Conservation (phyloP, 352 stramenopile genomes). For the Pythium diclinum region DNA sequence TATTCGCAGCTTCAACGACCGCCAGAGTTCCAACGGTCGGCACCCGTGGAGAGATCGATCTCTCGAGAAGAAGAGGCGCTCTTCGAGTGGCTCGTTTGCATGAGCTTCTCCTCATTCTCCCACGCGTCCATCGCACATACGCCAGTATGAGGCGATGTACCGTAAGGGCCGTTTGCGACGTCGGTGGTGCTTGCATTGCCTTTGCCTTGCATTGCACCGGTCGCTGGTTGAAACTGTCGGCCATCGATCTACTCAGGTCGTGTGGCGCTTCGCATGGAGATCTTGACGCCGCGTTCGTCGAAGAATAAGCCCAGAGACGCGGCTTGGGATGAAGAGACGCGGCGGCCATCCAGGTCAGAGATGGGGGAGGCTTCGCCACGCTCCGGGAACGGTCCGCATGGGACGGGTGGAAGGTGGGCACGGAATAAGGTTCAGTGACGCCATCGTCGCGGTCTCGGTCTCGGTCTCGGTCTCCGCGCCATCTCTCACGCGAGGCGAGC, state of each 20-base stretch:
- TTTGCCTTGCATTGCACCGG: no score
- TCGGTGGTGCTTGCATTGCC: no score
- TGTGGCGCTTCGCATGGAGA: neutral
- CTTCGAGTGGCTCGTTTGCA: neutral
- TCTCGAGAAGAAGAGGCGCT: neutral
- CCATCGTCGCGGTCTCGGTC: neutral
- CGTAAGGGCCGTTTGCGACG: no score
- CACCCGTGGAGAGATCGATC: no score
- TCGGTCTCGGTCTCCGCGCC: no score
- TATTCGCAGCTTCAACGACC: no score
- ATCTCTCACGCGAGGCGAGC: neutral
- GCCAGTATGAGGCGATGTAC: neutral
- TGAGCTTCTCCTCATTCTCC: neutral
- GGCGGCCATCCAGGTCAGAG: neutral
- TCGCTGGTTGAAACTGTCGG: neutral
- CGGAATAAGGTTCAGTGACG: neutral
- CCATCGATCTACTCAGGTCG: neutral
- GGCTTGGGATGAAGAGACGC: neutral
- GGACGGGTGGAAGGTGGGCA: constrained; percentile 1
- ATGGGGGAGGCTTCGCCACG: constrained; percentile 9
- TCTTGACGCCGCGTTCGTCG: neutral
- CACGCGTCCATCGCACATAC: neutral
- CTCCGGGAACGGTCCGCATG: constrained; percentile 21
- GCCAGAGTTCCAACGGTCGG: no score
- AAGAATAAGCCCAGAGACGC: neutral